Evolutionary conservation across 805 yeast species (phyloP).

Genomic region (Kazachstania psychrophila): DNA sequence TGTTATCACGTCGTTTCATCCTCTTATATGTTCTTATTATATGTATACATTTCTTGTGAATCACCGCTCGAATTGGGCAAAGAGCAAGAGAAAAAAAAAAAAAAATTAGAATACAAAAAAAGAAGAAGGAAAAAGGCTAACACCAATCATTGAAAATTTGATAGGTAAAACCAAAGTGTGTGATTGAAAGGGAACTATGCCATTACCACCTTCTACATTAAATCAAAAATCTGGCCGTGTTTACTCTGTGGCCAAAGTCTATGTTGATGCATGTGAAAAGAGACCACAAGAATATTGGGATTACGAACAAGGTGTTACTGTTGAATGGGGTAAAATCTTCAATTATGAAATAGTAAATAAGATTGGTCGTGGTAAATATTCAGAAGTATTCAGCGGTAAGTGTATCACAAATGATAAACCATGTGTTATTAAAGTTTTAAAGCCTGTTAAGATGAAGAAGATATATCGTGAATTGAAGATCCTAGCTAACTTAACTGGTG

Average conservation of each 20-base stretch:
- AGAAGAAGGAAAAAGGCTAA: neutral
- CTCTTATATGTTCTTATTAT: neutral
- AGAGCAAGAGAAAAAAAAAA: neutral
- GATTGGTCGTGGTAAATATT: conserved; percentile 87
- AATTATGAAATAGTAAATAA: conserved; percentile 77
- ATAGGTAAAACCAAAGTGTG: too few relatives aligned
- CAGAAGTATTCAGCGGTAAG: conserved; percentile 86
- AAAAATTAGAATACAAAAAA: neutral
- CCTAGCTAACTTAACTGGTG: conserved; percentile 72
- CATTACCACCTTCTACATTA: conserved; percentile 29
- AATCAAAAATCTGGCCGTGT: conserved; percentile 29
- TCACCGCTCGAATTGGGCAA: neutral
- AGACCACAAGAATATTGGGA: conserved; percentile 86
- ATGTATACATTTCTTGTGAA: too few relatives aligned
- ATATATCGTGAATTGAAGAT: conserved; percentile 86
- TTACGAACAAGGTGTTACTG: conserved; percentile 53
- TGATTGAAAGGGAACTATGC: too few relatives aligned
- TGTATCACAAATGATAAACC: conserved; percentile 50
- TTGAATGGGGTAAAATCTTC: conserved; percentile 79
- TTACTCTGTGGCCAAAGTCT: conserved; percentile 63
- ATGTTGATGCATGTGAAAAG: conserved; percentile 65
- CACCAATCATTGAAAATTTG: too few relatives aligned
- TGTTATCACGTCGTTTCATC: too few relatives aligned
- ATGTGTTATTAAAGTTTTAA: conserved; percentile 82
- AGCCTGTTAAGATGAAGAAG: conserved; percentile 89